These are phyloP conservation scores for Helianthus tuberosus DNA, from an alignment of 129 eudicot genomes.

Conservation along the genomic window DNA sequence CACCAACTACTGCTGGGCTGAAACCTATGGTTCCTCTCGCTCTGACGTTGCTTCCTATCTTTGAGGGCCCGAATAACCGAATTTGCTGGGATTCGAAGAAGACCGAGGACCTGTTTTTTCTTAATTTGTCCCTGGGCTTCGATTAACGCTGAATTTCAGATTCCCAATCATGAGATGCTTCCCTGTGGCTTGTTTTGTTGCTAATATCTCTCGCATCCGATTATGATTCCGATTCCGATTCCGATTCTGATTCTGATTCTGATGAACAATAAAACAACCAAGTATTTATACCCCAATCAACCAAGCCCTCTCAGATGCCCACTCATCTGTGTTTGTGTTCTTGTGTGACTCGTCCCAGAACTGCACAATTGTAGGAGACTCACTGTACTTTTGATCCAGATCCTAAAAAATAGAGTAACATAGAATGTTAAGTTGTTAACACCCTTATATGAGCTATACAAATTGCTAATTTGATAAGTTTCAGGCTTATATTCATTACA, in stretches of 20 bases:
- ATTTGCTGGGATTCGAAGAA: conserved; percentile 19
- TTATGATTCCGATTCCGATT: neutral
- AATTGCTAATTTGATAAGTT: too few relatives aligned
- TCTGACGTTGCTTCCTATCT: neutral
- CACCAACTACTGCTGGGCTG: conserved; percentile 1
- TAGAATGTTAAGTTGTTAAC: too few relatives aligned
- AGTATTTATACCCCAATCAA: conserved; percentile 11
- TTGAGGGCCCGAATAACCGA: neutral
- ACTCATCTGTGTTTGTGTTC: conserved; percentile 7
- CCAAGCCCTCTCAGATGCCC: conserved; percentile 18
- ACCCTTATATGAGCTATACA: too few relatives aligned
- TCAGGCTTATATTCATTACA: neutral
- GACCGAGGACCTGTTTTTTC: conserved; percentile 14
- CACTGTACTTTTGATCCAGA: too few relatives aligned
- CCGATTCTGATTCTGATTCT: too few relatives aligned
- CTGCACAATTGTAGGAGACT: too few relatives aligned
- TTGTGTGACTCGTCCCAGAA: too few relatives aligned
- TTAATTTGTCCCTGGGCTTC: conserved; percentile 23
- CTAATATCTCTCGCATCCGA: conserved; percentile 8
- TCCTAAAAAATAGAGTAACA: too few relatives aligned
- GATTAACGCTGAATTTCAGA: conserved; percentile 3
- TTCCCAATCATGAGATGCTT: neutral
- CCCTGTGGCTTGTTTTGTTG: neutral
- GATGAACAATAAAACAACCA: conserved; percentile 15
- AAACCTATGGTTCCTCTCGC: neutral